Evolutionary conservation across 352 stramenopile genomes (phyloP).

Genomic region (Nothophytophthora sp.): DNA sequence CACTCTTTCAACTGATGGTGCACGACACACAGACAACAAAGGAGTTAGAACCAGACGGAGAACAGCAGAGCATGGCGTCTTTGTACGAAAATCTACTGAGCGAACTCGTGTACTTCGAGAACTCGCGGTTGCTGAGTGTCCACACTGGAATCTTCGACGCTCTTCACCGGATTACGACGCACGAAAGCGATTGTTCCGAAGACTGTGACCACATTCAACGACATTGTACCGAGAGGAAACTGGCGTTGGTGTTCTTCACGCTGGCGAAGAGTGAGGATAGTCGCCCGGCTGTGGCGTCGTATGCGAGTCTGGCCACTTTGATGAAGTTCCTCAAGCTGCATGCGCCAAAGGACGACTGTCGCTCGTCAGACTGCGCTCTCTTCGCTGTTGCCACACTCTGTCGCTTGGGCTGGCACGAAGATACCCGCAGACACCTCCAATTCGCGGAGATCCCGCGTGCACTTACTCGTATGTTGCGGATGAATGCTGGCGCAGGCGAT

Average conservation of each 20-base stretch:
- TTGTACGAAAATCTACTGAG: constrained; percentile 50
- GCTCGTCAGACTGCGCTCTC: constrained; percentile 25
- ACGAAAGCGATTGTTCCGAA: constrained; percentile 11
- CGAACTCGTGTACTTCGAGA: constrained; percentile 55
- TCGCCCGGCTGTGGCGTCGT: constrained; percentile 35
- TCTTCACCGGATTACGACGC: constrained; percentile 24
- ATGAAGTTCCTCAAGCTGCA: constrained; percentile 34
- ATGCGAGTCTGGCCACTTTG: constrained; percentile 37
- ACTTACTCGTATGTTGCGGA: constrained; percentile 39
- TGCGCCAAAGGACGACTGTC: constrained; percentile 23
- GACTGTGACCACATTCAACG: background rate
- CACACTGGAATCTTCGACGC: constrained; percentile 58
- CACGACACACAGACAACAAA: background rate
- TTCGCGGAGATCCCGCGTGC: constrained; percentile 29
- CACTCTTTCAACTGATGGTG: constrained; percentile 57
- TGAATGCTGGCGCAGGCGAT: constrained; percentile 3
- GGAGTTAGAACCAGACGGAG: background rate
- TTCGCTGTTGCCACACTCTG: constrained; percentile 55
- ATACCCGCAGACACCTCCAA: constrained; percentile 35
- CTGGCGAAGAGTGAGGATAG: constrained; percentile 52
- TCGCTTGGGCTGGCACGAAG: constrained; percentile 65
- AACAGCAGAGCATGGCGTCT: constrained; percentile 8
- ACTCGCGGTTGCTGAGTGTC: constrained; percentile 51
- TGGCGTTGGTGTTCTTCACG: constrained; percentile 60
- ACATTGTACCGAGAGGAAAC: constrained; percentile 19